Evolutionary conservation across 1,284 basidiomycete genomes (phyloP).

Genomic region (Apiotrichum sp.): DNA sequence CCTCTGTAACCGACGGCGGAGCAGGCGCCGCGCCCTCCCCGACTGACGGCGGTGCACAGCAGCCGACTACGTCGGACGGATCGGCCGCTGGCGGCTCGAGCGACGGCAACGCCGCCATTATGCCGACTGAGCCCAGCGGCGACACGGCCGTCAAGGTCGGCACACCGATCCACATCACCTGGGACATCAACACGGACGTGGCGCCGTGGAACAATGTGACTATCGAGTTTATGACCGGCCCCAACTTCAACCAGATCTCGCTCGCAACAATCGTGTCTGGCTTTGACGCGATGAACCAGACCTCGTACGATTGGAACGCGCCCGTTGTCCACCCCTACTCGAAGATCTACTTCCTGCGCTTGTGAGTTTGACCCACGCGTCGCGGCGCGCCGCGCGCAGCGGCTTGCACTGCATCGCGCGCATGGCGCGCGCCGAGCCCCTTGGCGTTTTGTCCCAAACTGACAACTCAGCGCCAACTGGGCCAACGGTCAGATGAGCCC

Average conservation of each 20-base stretch:
- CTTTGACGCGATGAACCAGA: conserved; percentile 34
- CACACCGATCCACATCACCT: conserved; percentile 31
- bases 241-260: conserved; percentile 29
- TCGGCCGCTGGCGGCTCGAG: background rate
- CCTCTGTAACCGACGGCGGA: background rate
- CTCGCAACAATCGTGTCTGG: conserved; percentile 29
- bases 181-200: conserved; percentile 20
- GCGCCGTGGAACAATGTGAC: conserved; percentile 46
- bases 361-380: conserved; percentile 22
- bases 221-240: conserved; percentile 45
- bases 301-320: conserved; percentile 23
- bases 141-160: conserved; percentile 40
- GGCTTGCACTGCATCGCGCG: too few relatives aligned
- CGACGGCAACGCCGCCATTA: conserved; percentile 22
- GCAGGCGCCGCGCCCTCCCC: conserved; percentile 1
- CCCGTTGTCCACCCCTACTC: conserved; percentile 46
- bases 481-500: conserved; percentile 19
- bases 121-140: conserved; percentile 43
- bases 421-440: too few relatives aligned
- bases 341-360: conserved; percentile 48
- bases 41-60: conserved; percentile 8
- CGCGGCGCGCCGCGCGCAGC: too few relatives aligned
- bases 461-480: conserved; percentile 20
- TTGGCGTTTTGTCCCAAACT: too few relatives aligned
- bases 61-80: conserved; percentile 1